Conservation (phyloP, 441 rosid genomes). For the Brassica hybrid region DNA sequence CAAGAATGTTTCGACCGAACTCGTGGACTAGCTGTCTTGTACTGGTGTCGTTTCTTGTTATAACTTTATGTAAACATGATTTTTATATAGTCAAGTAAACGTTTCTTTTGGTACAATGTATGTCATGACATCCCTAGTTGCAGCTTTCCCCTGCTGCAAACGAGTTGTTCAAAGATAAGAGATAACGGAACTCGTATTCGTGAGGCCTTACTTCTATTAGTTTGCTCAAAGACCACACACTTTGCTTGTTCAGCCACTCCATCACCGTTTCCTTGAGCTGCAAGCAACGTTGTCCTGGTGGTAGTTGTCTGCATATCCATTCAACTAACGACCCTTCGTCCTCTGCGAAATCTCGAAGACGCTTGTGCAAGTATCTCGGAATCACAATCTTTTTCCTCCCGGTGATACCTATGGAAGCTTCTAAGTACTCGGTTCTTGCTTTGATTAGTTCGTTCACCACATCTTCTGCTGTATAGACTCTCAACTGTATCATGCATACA, state of each 20-base stretch:
- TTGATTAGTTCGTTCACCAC: constrained; percentile 72
- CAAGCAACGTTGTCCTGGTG: constrained; percentile 51
- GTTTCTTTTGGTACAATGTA: background rate
- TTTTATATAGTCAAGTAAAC: background rate
- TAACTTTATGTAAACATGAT: background rate
- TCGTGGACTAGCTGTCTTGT: background rate
- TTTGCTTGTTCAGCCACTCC: constrained; percentile 62
- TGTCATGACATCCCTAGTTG: background rate
- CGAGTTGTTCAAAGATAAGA: constrained; percentile 44
- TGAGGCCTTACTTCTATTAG: constrained; percentile 75
- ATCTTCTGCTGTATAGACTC: constrained; percentile 78
- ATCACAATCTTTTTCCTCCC: constrained; percentile 77
- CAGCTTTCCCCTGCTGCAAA: background rate
- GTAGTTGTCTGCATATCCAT: constrained; percentile 88
- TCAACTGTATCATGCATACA: constrained; percentile 43
- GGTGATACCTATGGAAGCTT: constrained; percentile 78
- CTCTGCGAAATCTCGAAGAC: constrained; percentile 83
- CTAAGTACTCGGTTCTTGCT: constrained; percentile 78
- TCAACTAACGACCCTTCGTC: constrained; percentile 71
- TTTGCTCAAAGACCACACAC: constrained; percentile 49
- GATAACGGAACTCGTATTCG: constrained; percentile 72
- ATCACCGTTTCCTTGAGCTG: constrained; percentile 68
- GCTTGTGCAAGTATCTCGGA: constrained; percentile 78
- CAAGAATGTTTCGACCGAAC: background rate
- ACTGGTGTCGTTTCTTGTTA: background rate